A percentile compares a stretch with the other conserved stretches of the same genome.
Evolutionary conservation across 495 filamentous ascomycete species (phyloP).

Genomic region (Penicillium argentinense): DNA sequence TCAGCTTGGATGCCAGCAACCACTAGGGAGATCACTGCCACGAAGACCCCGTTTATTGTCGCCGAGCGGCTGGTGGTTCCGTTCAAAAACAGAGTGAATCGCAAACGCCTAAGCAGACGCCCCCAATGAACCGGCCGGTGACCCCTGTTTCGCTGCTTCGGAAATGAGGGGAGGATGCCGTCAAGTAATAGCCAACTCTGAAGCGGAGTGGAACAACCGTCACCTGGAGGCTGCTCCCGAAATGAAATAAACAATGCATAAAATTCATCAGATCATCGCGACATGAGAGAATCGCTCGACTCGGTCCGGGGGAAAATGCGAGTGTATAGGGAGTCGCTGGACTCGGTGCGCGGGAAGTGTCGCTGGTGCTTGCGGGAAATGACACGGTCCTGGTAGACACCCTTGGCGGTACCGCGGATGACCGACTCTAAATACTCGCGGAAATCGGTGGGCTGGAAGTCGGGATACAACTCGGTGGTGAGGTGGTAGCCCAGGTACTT

Average conservation of each 20-base stretch:
- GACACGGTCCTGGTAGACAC: slow-evolving; percentile 45
- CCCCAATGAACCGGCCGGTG: slow-evolving; percentile 21
- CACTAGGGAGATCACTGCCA: slow-evolving; percentile 24
- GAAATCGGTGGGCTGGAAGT: slow-evolving; percentile 43
- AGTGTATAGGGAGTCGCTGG: slow-evolving; percentile 43
- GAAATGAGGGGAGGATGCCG: slow-evolving; percentile 13
- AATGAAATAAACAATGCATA: slow-evolving; percentile 3
- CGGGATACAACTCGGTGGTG: slow-evolving; percentile 57
- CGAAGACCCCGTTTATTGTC: slow-evolving; percentile 5
- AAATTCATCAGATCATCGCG: slow-evolving; percentile 26
- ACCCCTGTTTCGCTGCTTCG: slow-evolving; percentile 9
- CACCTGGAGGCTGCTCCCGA: slow-evolving; percentile 13
- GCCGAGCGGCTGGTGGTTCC: slow-evolving; percentile 10
- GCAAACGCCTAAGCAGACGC: slow-evolving; percentile 26
- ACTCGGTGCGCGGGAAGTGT: slow-evolving; percentile 45
- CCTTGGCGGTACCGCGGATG: slow-evolving; percentile 41
- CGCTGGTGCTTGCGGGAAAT: slow-evolving; percentile 45
- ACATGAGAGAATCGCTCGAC: slow-evolving; percentile 47
- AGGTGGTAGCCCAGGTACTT: slow-evolving; percentile 59
- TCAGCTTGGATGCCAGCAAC: slow-evolving; percentile 19
- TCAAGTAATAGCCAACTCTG: slow-evolving; percentile 4
- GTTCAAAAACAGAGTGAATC: slow-evolving; percentile 16
- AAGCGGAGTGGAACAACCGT: too few species aligned
- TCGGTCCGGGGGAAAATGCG: slow-evolving; percentile 45
- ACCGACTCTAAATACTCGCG: slow-evolving; percentile 43